Percentiles rank a stretch among this genome's conserved stretches.
phyloP scores from a whole-genome alignment of 2,329 filamentous ascomycete species.

The Fusarium verticillioides region DNA sequence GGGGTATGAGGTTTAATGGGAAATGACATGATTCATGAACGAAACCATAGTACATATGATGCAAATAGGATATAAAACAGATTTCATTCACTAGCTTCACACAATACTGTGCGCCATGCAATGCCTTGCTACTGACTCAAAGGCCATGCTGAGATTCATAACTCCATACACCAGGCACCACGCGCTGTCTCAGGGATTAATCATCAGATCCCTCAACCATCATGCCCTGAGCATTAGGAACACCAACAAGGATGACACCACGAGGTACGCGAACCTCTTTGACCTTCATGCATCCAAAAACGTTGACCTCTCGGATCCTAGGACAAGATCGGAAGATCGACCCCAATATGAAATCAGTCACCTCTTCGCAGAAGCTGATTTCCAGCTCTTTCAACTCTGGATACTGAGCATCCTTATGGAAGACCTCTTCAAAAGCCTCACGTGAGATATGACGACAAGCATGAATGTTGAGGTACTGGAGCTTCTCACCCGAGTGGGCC shows the following conservation, averaged over 20 bases:
- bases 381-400: conserved; percentile 77
- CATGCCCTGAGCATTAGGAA: conserved; percentile 70
- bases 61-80: not conserved
- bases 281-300: conserved; percentile 74
- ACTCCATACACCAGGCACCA: conserved; percentile 14
- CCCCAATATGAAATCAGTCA: conserved; percentile 73
- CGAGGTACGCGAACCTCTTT: conserved; percentile 63
- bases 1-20: not conserved
- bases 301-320: conserved; percentile 66
- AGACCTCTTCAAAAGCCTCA: conserved; percentile 78
- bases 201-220: conserved; percentile 60
- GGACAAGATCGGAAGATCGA: conserved; percentile 74
- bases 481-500: conserved; percentile 76
- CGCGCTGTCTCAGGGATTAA: conserved; percentile 12
- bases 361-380: conserved; percentile 77
- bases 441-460: conserved; percentile 84
- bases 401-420: conserved; percentile 70
- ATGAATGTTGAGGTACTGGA: conserved; percentile 79
- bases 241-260: conserved; percentile 66
- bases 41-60: conserved; percentile 2
- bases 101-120: conserved; percentile 12
- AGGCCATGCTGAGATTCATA: not conserved
- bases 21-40: conserved; percentile 5
- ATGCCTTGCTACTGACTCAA: not conserved
- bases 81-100: not conserved